Conservation (phyloP, 441 rosid species). For the Adansonia gregorii region DNA sequence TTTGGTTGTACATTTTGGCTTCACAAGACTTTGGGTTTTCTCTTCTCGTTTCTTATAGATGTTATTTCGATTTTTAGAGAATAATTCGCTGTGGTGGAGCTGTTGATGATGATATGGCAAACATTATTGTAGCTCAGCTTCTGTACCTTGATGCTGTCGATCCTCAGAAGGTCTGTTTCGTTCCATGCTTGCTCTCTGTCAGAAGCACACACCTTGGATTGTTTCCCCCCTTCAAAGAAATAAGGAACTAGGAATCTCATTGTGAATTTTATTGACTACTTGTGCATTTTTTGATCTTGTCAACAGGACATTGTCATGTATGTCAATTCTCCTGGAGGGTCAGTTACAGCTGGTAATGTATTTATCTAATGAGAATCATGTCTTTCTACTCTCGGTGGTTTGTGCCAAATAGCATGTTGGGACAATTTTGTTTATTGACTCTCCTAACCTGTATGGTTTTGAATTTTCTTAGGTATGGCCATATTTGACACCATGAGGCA, state of each 20-base stretch:
- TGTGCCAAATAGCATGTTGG: neutral
- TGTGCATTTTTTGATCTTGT: neutral
- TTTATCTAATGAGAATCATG: neutral
- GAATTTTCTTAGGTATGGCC: constrained; percentile 72
- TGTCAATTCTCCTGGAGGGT: constrained; percentile 98
- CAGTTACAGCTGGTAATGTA: constrained; percentile 90
- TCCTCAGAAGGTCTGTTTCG: constrained; percentile 68
- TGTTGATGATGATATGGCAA: constrained; percentile 99
- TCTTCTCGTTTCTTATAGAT: constrained; percentile 14
- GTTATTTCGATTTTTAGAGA: constrained; percentile 54
- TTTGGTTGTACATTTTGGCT: constrained; percentile 14
- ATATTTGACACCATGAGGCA: constrained; percentile 94
- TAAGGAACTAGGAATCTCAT: neutral
- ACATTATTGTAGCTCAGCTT: constrained; percentile 92
- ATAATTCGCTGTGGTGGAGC: constrained; percentile 97
- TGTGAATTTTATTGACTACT: constrained; percentile 23
- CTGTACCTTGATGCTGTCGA: constrained; percentile 94
- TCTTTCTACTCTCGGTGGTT: neutral
- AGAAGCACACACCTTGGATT: neutral
- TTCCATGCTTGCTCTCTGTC: constrained; percentile 9
- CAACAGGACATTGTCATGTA: constrained; percentile 94
- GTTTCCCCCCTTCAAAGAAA: neutral
- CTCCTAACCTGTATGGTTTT: constrained; percentile 22
- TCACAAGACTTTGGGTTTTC: neutral
- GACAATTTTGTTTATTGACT: constrained; percentile 19